A percentile compares a stretch with the other conserved stretches of the same genome.
phyloP scores from a whole-genome alignment of 23 red algal species.

The Gracilariopsis chorda region DNA sequence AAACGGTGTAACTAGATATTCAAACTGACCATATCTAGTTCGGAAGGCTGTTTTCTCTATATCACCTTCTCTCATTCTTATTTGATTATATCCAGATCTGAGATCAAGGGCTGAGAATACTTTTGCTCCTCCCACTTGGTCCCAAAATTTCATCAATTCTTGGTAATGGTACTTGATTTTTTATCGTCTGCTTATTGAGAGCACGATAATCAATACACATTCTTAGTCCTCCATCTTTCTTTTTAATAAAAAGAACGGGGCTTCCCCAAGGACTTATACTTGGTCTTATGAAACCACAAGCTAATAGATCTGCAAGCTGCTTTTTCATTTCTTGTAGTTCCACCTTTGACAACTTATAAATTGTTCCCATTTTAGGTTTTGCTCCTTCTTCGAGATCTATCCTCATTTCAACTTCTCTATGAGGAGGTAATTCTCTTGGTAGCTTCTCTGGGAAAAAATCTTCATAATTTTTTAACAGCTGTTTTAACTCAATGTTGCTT shows the following conservation, averaged over 20 bases:
- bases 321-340: constrained; percentile 1
- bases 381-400: background rate
- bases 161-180: background rate
- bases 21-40: constrained; percentile 23
- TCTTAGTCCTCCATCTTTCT: background rate
- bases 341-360: background rate
- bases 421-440: background rate
- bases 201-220: background rate
- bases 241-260: constrained; percentile 17
- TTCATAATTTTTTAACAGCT: constrained; percentile 3
- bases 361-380: background rate
- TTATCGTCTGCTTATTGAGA: background rate
- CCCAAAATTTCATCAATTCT: constrained; percentile 55
- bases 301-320: background rate
- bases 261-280: constrained; percentile 19
- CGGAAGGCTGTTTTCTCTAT: background rate
- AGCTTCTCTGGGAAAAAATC: background rate
- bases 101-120: constrained; percentile 39
- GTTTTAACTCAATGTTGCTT: background rate
- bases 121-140: constrained; percentile 14
- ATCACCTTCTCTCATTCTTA: background rate
- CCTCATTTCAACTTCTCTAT: constrained; percentile 10
- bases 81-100: constrained; percentile 24
- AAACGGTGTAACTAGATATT: constrained; percentile 52
- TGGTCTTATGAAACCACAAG: background rate